Evolutionary conservation across 805 yeast genomes (phyloP), one percentile per base, ranked within the genome.

Genomic region (Zygosaccharomyces kombuchaensis): DNA sequence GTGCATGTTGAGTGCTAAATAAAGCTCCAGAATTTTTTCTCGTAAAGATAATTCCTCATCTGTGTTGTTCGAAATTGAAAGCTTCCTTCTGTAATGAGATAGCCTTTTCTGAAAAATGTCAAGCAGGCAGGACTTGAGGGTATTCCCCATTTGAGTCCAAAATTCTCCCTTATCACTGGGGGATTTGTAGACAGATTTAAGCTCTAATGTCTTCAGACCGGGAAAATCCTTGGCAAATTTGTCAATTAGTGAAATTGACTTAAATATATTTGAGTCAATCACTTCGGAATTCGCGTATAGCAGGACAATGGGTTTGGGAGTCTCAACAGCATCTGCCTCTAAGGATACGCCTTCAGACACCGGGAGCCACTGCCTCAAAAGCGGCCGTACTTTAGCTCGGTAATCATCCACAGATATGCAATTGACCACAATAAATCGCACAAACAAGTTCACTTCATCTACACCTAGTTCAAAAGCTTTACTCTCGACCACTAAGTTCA

Each of bases 351-450:
- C 39, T 6, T 46, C 53, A 21, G 40, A 40, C 8, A 50, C 48
- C 6, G 69, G 63, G 12, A 86, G 69, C 98, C 99, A 93, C 53
- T 84, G 93, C 39, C 74, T 75, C 17, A 90, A 78, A 53, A 88
- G 69, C 1, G 95, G 96, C 32, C 99, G 75, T 0, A 85, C 88
- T 56, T 83, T 86, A 0, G 84, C 64, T 48, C 95, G 72, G 63
- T 91, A 91, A 1, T 78, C 78, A 12, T 91, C 98, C 14, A 84
- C 62, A 36, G 77, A 78, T 4, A 78, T 80, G 48, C 83, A 77
- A 45, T 75, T 75, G 6, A 91, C 73, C 45, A 90, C 76, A 70
- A 91, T 81, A 16, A 89, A 58, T 52, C 83, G 75, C 37, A 86
- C 68, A 53, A 83, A 80, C 1, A 85, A 80, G 4, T 73, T 50